These are phyloP conservation scores for Colletotrichum viniferum DNA, from an alignment of 2,329 filamentous ascomycete species.

Conservation along the genomic window DNA sequence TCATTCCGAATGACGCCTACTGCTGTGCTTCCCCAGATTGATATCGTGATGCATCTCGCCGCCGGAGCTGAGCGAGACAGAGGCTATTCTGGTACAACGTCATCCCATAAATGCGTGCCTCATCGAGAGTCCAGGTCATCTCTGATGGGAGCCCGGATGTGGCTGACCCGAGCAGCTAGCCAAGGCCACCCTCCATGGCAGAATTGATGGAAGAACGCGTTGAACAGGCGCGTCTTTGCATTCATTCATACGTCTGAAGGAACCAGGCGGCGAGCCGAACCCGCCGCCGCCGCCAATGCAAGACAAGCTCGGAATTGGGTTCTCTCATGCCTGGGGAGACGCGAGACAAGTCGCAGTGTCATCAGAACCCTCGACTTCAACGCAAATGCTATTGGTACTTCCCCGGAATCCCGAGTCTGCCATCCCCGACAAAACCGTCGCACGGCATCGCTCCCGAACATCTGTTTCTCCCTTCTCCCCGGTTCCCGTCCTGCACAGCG, in stretches of 20 bases:
- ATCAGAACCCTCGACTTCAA: not conserved
- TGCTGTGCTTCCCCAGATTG: not conserved
- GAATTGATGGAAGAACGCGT: not conserved
- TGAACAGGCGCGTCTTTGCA: not conserved
- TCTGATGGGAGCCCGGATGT: not conserved
- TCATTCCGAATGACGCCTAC: not conserved
- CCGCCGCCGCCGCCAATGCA: not conserved
- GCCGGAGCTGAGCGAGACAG: not conserved
- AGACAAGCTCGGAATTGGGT: not conserved
- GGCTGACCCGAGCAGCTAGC: not conserved
- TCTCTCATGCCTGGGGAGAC: not conserved
- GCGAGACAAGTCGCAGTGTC: not conserved
- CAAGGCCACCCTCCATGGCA: not conserved
- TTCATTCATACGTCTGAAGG: not conserved
- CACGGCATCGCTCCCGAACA: constrained; percentile 4
- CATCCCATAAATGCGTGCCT: not conserved
- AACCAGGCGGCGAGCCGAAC: not conserved
- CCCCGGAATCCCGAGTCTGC: not conserved
- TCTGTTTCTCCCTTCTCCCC: constrained; percentile 1
- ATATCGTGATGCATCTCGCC: not conserved
- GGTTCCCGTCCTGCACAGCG: not conserved
- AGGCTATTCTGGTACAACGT: not conserved
- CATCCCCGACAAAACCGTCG: not conserved
- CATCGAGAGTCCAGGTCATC: not conserved
- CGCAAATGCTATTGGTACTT: not conserved